Percentiles rank a stretch among this genome's conserved stretches.
Evolutionary conservation across 108 stramenopile species (phyloP).

Genomic region (Tribonema minus): DNA sequence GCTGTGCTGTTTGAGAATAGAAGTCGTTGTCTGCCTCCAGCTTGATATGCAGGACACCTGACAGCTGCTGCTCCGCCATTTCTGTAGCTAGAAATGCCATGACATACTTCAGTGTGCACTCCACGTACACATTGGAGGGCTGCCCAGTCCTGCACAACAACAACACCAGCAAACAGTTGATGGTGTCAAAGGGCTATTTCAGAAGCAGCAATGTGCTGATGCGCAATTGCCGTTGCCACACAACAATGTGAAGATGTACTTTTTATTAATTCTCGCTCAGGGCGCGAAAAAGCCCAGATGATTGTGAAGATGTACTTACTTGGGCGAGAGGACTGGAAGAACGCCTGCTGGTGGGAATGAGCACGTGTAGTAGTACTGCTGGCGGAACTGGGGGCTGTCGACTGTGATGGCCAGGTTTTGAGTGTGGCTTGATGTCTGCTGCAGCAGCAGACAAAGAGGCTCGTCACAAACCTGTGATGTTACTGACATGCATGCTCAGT

Average conservation of each 20-base stretch:
- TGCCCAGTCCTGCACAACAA: constrained; percentile 17
- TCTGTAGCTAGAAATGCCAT: constrained; percentile 21
- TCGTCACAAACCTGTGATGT: no score
- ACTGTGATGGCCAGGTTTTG: constrained; percentile 15
- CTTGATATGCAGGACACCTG: constrained; percentile 57
- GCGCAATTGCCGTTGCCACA: no score
- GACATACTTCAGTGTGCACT: constrained; percentile 33
- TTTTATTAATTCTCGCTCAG: no score
- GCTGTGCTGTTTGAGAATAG: constrained; percentile 69
- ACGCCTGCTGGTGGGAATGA: constrained; percentile 1
- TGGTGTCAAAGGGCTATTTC: no score
- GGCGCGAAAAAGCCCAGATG: no score
- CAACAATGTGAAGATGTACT: no score
- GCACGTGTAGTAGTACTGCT: constrained; percentile 29
- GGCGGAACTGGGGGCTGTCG: constrained; percentile 46
- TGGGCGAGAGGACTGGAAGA: constrained; percentile 24
- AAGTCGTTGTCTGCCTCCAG: constrained; percentile 94
- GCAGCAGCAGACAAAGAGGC: no score
- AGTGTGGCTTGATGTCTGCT: no score
- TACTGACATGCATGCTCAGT: no score
- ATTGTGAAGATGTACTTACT: no score
- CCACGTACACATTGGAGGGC: constrained; percentile 37
- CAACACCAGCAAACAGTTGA: no score
- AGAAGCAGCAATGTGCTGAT: no score
- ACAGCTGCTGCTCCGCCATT: constrained; percentile 5